Evolutionary conservation across 2,329 filamentous ascomycete species (phyloP).

Genomic region (Mycosphaerella arachidis): DNA sequence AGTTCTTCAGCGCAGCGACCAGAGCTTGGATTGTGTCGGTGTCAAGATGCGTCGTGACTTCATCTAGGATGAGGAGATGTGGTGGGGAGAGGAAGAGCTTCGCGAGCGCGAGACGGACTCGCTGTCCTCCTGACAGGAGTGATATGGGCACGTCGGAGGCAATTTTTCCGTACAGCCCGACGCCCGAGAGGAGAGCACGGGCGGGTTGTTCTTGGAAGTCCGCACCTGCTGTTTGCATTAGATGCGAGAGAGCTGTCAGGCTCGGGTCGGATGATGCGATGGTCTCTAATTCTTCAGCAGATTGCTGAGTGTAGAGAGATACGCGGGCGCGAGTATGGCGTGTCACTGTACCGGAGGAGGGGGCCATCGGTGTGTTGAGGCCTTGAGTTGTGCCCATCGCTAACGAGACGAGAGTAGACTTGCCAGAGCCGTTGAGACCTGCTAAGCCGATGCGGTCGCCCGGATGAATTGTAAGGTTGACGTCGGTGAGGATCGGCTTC

Average conservation of each 20-base stretch:
- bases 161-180: conserved; percentile 66
- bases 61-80: conserved; percentile 71
- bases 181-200: conserved; percentile 60
- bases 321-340: conserved; percentile 65
- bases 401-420: conserved; percentile 71
- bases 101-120: conserved; percentile 61
- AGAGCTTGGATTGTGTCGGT: conserved; percentile 74
- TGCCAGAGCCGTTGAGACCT: conserved; percentile 76
- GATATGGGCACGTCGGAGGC: conserved; percentile 68
- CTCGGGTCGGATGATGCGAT: conserved; percentile 48
- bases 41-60: conserved; percentile 81
- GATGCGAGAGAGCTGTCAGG: conserved; percentile 61
- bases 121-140: conserved; percentile 75
- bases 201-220: conserved; percentile 62
- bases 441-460: conserved; percentile 71
- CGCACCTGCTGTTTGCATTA: conserved; percentile 52
- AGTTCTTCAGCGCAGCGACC: conserved; percentile 60
- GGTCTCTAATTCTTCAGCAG: conserved; percentile 63
- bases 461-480: conserved; percentile 65
- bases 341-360: conserved; percentile 58
- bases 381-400: conserved; percentile 52
- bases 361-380: conserved; percentile 36
- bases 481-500: conserved; percentile 53
- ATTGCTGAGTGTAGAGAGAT: conserved; percentile 76
- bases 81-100: conserved; percentile 64